Evolutionary conservation across 108 stramenopile genomes (phyloP).

Genomic region (Chaetoceros muelleri): DNA sequence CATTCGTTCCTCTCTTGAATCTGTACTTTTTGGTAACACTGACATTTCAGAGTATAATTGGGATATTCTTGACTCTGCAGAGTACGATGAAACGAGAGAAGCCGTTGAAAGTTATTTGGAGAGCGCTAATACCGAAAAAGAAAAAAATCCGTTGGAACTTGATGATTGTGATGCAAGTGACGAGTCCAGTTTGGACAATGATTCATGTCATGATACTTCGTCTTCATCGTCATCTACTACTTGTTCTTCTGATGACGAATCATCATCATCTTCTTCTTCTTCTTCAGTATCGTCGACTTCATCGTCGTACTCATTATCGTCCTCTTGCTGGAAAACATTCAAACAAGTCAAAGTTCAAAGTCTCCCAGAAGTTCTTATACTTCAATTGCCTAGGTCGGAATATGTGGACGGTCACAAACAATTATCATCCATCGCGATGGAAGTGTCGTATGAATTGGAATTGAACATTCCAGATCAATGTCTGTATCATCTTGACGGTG

Average conservation of each 20-base stretch:
- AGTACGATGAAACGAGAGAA: background rate
- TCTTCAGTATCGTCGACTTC: background rate
- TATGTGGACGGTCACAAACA: background rate
- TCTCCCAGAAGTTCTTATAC: background rate
- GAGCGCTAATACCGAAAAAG: background rate
- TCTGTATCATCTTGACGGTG: too few relatives aligned
- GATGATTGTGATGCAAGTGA: background rate
- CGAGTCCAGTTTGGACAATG: background rate
- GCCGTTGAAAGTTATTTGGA: background rate
- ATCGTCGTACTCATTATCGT: background rate
- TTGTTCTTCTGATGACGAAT: background rate
- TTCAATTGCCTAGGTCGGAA: background rate
- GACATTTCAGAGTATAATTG: background rate
- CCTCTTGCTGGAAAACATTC: background rate
- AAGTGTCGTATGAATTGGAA: background rate
- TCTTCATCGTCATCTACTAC: background rate
- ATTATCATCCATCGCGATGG: background rate
- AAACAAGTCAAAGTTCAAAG: background rate
- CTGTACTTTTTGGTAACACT: background rate
- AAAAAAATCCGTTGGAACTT: too few relatives aligned
- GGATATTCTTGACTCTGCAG: background rate
- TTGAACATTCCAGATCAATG: too few relatives aligned
- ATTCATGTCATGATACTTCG: background rate
- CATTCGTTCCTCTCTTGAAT: background rate
- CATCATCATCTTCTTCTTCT: background rate